Evolutionary conservation across 257 asterid species (phyloP).

Genomic region (Rauvolfia tetraphylla): DNA sequence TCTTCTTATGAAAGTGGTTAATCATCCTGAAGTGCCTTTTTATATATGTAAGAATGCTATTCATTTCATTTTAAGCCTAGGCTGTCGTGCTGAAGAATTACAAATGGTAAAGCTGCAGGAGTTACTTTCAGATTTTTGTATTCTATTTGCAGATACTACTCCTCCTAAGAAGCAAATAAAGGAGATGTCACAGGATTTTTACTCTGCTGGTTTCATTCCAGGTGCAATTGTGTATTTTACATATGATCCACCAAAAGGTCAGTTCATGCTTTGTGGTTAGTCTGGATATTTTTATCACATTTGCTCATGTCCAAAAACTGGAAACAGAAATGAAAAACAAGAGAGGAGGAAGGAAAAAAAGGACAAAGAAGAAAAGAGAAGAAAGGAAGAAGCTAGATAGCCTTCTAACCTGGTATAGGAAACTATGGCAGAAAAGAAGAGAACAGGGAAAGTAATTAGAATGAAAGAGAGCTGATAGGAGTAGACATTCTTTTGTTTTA

Average conservation of each 20-base stretch:
- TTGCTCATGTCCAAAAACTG: neutral
- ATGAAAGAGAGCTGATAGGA: neutral
- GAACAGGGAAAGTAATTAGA: neutral
- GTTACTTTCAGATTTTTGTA: slow-evolving; percentile 13
- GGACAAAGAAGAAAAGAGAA: neutral
- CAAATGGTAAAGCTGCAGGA: slow-evolving; percentile 10
- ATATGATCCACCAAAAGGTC: slow-evolving; percentile 61
- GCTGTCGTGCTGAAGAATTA: neutral
- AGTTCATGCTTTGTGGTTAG: slow-evolving; percentile 11
- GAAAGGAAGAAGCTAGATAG: neutral
- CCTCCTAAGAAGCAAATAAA: slow-evolving; percentile 89
- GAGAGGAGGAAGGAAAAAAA: neutral
- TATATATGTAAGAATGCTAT: slow-evolving; percentile 55
- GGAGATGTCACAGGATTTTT: slow-evolving; percentile 69
- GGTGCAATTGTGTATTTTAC: slow-evolving; percentile 95
- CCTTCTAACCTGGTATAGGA: neutral
- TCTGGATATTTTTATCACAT: neutral
- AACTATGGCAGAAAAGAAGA: neutral
- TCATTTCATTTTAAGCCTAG: neutral
- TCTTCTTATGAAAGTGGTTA: slow-evolving; percentile 61
- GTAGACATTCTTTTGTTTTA: neutral
- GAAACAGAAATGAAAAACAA: neutral
- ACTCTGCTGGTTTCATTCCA: slow-evolving; percentile 82
- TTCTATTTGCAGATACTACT: slow-evolving; percentile 60
- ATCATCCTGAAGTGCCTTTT: slow-evolving; percentile 70